Conservation (phyloP, 805 yeast genomes). For the Schizosaccharomyces osmophilus region DNA sequence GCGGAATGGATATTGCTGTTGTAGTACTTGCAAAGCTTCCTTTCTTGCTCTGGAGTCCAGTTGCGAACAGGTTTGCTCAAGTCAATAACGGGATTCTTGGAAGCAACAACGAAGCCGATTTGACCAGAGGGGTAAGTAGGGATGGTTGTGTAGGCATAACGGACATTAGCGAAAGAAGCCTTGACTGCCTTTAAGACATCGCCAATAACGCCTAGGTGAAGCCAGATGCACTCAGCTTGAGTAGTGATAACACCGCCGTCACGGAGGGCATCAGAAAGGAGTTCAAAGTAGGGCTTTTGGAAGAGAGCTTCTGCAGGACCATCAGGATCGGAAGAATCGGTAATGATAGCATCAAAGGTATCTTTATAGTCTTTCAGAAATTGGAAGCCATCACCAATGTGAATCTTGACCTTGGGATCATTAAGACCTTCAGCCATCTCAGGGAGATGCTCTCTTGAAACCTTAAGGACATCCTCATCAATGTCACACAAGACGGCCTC, state of each 20-base stretch:
- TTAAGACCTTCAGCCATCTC: slow-evolving; percentile 60
- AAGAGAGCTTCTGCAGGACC: slow-evolving; percentile 91
- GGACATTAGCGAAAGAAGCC: slow-evolving; percentile 73
- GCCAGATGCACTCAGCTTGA: slow-evolving; percentile 84
- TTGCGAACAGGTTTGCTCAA: slow-evolving; percentile 48
- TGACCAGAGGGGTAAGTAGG: slow-evolving; percentile 97
- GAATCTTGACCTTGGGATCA: slow-evolving; percentile 75
- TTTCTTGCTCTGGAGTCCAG: slow-evolving; percentile 36
- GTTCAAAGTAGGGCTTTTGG: slow-evolving; percentile 75
- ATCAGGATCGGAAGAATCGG: slow-evolving; percentile 95
- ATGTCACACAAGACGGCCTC: slow-evolving; percentile 83
- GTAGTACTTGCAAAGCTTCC: slow-evolving; percentile 52
- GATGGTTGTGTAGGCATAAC: slow-evolving; percentile 71
- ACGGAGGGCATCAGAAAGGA: slow-evolving; percentile 67
- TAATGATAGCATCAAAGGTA: slow-evolving; percentile 81
- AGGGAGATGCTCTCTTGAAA: slow-evolving; percentile 70
- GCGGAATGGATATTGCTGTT: slow-evolving; percentile 66
- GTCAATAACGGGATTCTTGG: slow-evolving; percentile 41
- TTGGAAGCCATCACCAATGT: slow-evolving; percentile 94
- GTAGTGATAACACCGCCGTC: slow-evolving; percentile 79
- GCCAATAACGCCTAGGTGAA: slow-evolving; percentile 63
- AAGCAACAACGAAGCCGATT: slow-evolving; percentile 93
- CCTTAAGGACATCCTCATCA: slow-evolving; percentile 46
- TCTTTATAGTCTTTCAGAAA: slow-evolving; percentile 63
- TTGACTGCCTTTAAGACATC: slow-evolving; percentile 60